Percentiles rank a stretch among this genome's conserved stretches.
These are phyloP conservation scores for Shiraia sp. DNA, from an alignment of 2,329 filamentous ascomycete species.

Conservation along the genomic window DNA sequence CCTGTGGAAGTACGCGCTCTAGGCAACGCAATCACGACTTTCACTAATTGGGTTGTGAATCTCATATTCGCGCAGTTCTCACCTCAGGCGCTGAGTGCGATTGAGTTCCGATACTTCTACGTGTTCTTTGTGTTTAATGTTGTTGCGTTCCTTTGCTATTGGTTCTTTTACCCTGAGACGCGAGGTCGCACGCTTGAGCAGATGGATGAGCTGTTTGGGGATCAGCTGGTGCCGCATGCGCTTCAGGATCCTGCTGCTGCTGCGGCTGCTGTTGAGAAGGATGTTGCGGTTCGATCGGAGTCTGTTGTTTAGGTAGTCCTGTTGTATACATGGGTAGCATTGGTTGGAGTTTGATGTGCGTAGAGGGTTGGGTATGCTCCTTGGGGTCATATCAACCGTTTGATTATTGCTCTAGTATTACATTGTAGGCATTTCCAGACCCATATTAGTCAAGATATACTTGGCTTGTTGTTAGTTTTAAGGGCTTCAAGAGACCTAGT, in stretches of 20 bases:
- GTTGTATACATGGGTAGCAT: too few relatives aligned
- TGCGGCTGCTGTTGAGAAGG: slow-evolving; percentile 29
- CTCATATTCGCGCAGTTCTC: slow-evolving; percentile 56
- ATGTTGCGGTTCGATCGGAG: too few relatives aligned
- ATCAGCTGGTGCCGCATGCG: slow-evolving; percentile 43
- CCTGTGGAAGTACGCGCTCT: slow-evolving; percentile 49
- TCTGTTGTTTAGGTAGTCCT: too few relatives aligned
- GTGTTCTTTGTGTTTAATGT: slow-evolving; percentile 51
- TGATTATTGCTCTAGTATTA: too few relatives aligned
- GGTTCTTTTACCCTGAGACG: slow-evolving; percentile 37
- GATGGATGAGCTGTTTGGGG: slow-evolving; percentile 38
- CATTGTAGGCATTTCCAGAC: too few relatives aligned
- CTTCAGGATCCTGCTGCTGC: slow-evolving; percentile 39
- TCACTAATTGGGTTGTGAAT: slow-evolving; percentile 52
- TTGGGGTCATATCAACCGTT: too few relatives aligned
- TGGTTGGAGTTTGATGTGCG: too few relatives aligned
- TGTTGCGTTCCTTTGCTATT: slow-evolving; percentile 32
- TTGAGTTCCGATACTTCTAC: slow-evolving; percentile 55
- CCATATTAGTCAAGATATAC: too few relatives aligned
- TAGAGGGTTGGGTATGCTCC: too few relatives aligned
- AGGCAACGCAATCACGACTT: slow-evolving; percentile 50
- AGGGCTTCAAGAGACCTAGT: too few relatives aligned
- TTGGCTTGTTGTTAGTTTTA: too few relatives aligned
- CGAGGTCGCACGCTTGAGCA: slow-evolving; percentile 34
- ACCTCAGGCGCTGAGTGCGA: slow-evolving; percentile 43